A percentile compares a stretch with the other conserved stretches of the same genome.
phyloP scores from a whole-genome alignment of 169 alveolate genomes.

The Besnoitia besnoiti region DNA sequence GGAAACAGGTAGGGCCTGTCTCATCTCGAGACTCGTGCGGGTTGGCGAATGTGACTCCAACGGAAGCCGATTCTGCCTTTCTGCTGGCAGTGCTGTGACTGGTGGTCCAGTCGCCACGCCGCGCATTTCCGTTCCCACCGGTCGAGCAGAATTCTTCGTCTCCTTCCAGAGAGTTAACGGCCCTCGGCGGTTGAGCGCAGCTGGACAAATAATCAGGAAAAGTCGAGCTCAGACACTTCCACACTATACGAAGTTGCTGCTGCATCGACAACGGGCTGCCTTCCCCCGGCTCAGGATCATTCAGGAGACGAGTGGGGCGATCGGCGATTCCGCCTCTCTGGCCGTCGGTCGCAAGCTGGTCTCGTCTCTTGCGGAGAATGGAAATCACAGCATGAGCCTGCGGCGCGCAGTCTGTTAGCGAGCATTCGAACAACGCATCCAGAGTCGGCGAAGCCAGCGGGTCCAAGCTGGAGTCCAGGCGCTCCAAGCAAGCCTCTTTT shows the following conservation, averaged over 20 bases:
- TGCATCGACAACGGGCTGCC: neutral
- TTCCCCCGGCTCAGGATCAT: neutral
- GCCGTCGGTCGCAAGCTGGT: neutral
- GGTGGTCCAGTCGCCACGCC: too few species aligned
- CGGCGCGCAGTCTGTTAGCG: neutral
- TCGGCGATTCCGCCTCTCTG: neutral
- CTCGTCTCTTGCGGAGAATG: neutral
- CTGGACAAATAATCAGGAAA: neutral
- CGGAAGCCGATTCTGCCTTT: too few species aligned
- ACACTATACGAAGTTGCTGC: neutral
- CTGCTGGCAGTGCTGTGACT: too few species aligned
- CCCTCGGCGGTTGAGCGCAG: neutral
- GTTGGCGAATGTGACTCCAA: neutral
- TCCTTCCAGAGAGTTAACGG: too few species aligned
- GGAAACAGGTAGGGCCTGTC: neutral
- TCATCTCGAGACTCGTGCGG: too few species aligned
- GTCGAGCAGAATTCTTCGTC: too few species aligned
- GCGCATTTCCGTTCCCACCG: too few species aligned
- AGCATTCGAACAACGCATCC: neutral
- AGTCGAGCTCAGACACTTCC: neutral
- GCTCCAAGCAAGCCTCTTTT: neutral
- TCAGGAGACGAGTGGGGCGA: neutral
- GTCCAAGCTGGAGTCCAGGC: neutral
- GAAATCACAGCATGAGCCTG: neutral
- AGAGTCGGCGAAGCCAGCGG: conserved; percentile 9